Conservation (phyloP, 2,329 filamentous ascomycete species). For the Neonectria neomacrospora region DNA sequence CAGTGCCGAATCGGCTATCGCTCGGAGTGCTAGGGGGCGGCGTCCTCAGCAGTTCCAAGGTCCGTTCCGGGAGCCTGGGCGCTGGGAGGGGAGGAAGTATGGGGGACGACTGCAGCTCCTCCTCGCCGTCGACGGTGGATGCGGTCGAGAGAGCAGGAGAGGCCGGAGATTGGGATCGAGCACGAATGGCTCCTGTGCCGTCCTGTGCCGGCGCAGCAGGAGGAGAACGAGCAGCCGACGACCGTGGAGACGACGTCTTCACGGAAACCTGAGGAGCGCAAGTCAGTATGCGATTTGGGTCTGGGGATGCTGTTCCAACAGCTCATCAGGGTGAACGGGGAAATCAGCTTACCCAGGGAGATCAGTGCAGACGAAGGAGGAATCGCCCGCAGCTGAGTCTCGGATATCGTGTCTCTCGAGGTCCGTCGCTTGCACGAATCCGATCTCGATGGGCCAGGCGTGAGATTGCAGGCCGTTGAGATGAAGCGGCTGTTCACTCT, state of each 20-base stretch:
- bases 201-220: conserved; percentile 72
- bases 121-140: conserved; percentile 69
- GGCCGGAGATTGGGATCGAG: conserved; percentile 52
- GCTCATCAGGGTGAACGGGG: conserved; percentile 18
- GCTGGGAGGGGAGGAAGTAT: conserved; percentile 68
- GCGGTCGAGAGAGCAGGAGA: conserved; percentile 71
- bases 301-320: conserved; percentile 27
- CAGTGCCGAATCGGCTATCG: conserved; percentile 68
- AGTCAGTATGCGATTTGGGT: conserved; percentile 44
- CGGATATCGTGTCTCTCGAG: conserved; percentile 48
- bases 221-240: conserved; percentile 59
- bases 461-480: conserved; percentile 31
- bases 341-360: conserved; percentile 59
- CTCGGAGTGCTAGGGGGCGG: conserved; percentile 53
- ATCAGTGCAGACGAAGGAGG: conserved; percentile 71
- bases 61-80: conserved; percentile 67
- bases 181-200: conserved; percentile 55
- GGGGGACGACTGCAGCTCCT: conserved; percentile 66
- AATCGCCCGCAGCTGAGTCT: conserved; percentile 71
- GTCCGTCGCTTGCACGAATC: conserved; percentile 40
- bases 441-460: conserved; percentile 39
- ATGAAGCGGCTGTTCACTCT: conserved; percentile 21
- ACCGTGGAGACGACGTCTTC: conserved; percentile 67
- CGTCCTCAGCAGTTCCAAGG: conserved; percentile 66
- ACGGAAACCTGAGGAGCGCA: conserved; percentile 49